phyloP scores from a whole-genome alignment of 768 basidiomycete genomes.

The Rubroboletus satanas region DNA sequence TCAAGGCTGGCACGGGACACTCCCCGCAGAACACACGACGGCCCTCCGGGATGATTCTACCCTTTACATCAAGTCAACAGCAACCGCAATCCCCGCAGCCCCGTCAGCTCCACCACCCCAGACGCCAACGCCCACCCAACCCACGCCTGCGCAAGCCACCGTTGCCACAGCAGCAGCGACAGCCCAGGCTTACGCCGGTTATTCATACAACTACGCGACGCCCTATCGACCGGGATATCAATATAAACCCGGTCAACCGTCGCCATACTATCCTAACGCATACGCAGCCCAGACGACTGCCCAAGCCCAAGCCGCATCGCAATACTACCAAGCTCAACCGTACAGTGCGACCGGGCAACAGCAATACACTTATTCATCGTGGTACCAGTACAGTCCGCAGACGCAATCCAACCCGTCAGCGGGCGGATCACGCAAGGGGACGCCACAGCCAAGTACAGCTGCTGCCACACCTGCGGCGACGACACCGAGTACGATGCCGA shows the following conservation, averaged over 20 bases:
- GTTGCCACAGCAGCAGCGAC: slow-evolving; percentile 23
- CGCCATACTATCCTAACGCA: slow-evolving; percentile 30
- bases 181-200: slow-evolving; percentile 30
- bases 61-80: slow-evolving; percentile 54
- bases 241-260: slow-evolving; percentile 38
- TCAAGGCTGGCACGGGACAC: slow-evolving; percentile 71
- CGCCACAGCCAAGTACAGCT: slow-evolving; percentile 39
- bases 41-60: slow-evolving; percentile 77
- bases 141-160: slow-evolving; percentile 21
- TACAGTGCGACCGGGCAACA: slow-evolving; percentile 36
- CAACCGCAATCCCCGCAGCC: slow-evolving; percentile 32
- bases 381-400: slow-evolving; percentile 43
- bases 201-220: slow-evolving; percentile 37
- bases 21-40: slow-evolving; percentile 50
- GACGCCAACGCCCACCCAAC: slow-evolving; percentile 31
- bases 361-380: slow-evolving; percentile 41
- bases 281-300: slow-evolving; percentile 23
- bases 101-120: slow-evolving; percentile 33
- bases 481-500: slow-evolving; percentile 27
- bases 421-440: slow-evolving; percentile 37
- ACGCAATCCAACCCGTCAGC: slow-evolving; percentile 19
- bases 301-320: slow-evolving; percentile 28
- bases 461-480: slow-evolving; percentile 24
- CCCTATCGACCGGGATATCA: slow-evolving; percentile 32
- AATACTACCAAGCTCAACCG: slow-evolving; percentile 37